Base-by-base conservation (phyloP, 164 flowering plant genomes). In the Santalum album region DNA sequence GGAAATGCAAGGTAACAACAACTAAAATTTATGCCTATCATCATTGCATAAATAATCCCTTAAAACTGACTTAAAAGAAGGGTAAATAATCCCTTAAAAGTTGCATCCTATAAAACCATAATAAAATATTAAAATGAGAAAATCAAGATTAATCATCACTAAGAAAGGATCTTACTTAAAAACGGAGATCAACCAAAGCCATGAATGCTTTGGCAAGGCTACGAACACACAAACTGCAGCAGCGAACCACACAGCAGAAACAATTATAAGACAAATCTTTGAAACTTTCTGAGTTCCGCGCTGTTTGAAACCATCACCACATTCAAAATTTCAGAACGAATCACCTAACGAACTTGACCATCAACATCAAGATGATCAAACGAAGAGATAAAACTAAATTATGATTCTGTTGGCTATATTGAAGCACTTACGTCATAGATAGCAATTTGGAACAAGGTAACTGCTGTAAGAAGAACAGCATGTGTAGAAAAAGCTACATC, bases 401-500 rank as follows among this genome's bases (percentile, higher is more conserved):
- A 4, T 9, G 4, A 29, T 3, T 29, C 34, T 3, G 34, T 29
- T 29, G 4, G 9, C 6, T 3, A 29, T 9, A 29, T 29, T 29
- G 49, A 42, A 27, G 17, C 21, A 67, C 87, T 65, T 62, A 86
- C 98, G 1, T 88, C 94, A 63, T 86, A 88, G 20, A 86, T 84
- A 24, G 58, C 59, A 60, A 88, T 83, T 60, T 91, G 96, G 62
- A 69, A 77, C 64, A 84, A 70, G 32, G 87, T 79, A 49, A 86
- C 40, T 39, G 76, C 80, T 23, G 91, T 84, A 69, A 88, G 32
- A 1, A 86, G 57, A 75, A 88, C 98, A 62, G 95, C 95, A 69
- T 91, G 96, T 12, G 68, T 65, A 15, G 98, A 88, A 61, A 91
- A 88, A 21, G 98, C 96, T 45, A 88, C 90, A 70, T 88, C 96